These are phyloP conservation scores for Aspergillus novoparasiticus DNA, from an alignment of 2,329 filamentous ascomycete genomes.

Conservation along the genomic window DNA sequence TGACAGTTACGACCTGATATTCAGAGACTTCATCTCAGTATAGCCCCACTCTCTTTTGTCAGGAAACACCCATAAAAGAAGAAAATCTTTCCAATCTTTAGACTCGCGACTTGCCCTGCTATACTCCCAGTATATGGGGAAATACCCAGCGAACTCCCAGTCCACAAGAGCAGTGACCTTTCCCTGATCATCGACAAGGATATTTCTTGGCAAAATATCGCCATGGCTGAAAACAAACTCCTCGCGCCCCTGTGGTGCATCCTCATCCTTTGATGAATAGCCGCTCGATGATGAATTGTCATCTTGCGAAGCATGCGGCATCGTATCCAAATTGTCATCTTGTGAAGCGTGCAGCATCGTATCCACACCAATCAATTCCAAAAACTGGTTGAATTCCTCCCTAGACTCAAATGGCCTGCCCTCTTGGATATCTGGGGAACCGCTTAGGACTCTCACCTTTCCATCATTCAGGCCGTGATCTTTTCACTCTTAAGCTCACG, in stretches of 20 bases:
- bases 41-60: rapidly evolving
- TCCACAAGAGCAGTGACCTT: not conserved
- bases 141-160: not conserved
- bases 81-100: not conserved
- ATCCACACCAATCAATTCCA: not conserved
- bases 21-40: not conserved
- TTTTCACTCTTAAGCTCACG: not conserved
- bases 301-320: not conserved
- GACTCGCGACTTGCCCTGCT: not conserved
- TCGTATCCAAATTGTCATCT: not conserved
- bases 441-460: not conserved
- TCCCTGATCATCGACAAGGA: not conserved
- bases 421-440: not conserved
- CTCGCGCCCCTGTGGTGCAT: too few species aligned
- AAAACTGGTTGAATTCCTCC: not conserved
- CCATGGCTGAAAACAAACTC: not conserved
- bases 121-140: not conserved
- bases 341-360: not conserved
- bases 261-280: too few species aligned
- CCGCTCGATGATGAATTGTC: not conserved
- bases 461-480: not conserved
- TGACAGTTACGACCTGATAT: too few species aligned
- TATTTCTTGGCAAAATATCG: not conserved
- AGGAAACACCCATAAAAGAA: not conserved
- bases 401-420: not conserved